A percentile compares a stretch with the other conserved stretches of the same genome.
These are phyloP conservation scores for Catharanthus roseus DNA, from an alignment of 257 asterid species.

Conservation along the genomic window DNA sequence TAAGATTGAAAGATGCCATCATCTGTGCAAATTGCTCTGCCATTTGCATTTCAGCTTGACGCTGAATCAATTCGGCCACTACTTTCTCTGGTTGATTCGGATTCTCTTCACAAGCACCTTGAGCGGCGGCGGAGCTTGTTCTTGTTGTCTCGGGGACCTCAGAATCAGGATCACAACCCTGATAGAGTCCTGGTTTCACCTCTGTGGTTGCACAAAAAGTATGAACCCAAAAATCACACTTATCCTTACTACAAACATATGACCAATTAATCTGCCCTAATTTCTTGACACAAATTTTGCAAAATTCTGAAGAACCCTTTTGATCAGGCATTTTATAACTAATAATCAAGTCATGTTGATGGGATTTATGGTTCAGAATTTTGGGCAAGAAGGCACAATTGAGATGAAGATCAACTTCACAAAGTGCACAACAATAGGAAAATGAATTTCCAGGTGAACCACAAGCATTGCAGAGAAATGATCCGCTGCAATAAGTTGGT, in stretches of 20 bases:
- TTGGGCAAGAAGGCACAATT: slow-evolving; percentile 49
- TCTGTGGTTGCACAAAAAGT: slow-evolving; percentile 52
- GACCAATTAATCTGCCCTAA: slow-evolving; percentile 40
- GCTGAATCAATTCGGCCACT: slow-evolving; percentile 21
- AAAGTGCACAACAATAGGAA: slow-evolving; percentile 49
- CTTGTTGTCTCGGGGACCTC: neutral
- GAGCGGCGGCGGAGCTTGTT: neutral
- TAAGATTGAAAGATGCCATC: slow-evolving; percentile 30
- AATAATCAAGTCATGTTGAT: slow-evolving; percentile 38
- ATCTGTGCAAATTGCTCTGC: slow-evolving; percentile 29
- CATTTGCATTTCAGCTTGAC: slow-evolving; percentile 37
- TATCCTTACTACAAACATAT: slow-evolving; percentile 32
- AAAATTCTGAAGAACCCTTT: slow-evolving; percentile 13
- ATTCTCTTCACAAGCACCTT: neutral
- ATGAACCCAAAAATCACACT: slow-evolving; percentile 47
- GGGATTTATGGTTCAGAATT: slow-evolving; percentile 30
- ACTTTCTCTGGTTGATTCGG: neutral
- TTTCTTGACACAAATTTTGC: slow-evolving; percentile 40
- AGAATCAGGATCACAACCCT: slow-evolving; percentile 22
- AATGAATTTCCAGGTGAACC: slow-evolving; percentile 46
- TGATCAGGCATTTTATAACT: slow-evolving; percentile 12
- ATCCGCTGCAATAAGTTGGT: slow-evolving; percentile 64
- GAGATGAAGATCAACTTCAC: slow-evolving; percentile 65
- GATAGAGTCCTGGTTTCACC: slow-evolving; percentile 50
- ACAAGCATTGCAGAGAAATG: slow-evolving; percentile 53